Base-by-base conservation (phyloP, 768 basidiomycete species). In the Mycena rebaudengoi region DNA sequence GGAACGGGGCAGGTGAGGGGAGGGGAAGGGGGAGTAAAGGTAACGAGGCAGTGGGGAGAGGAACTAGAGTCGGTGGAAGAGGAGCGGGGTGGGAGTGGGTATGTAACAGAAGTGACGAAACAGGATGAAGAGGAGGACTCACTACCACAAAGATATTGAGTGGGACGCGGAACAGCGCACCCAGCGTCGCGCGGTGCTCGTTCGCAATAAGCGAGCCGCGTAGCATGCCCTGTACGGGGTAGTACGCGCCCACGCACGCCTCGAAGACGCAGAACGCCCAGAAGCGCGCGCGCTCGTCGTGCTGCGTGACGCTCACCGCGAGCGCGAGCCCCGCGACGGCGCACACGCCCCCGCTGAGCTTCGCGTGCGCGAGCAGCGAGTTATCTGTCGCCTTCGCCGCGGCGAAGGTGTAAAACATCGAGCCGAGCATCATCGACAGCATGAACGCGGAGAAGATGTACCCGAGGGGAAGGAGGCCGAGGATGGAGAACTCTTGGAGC, bases 381-480 rank as follows among this genome's bases (percentile, higher is more conserved):
- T 82, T 77, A 16, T 67, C 64, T 25, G 60, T 1, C 5, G 69
- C 64, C 21, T 39, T 10, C 40, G 60, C 37, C 23, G 65, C 30
- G 60, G 50, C 23, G 41, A 51, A 56, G 46, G 86, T 90, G 75
- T 92, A 92, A 29, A 90, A 68, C 51, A 92, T 75, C 12, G 91
- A 91, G 18, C 91, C 91, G 67, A 92, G 83, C 86, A 92, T 90
- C 91, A 93, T 92, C 57, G 86, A 87, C 57, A 91, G 77, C 91
- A 93, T 93, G 80, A 92, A 91, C 7, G 86, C 82, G 28, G 91
- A 90, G 75, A 93, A 93, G 67, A 93, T 91, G 75, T 90, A 90
- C 3, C 92, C 91, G 8, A 93, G 80, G 0, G 91, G 92, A 26
- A 91, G 86, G 18, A 77, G 61, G 7, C 70, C 67, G 12, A 75